Conservation (phyloP, 2,329 filamentous ascomycete species). For the Exophiala sp. region DNA sequence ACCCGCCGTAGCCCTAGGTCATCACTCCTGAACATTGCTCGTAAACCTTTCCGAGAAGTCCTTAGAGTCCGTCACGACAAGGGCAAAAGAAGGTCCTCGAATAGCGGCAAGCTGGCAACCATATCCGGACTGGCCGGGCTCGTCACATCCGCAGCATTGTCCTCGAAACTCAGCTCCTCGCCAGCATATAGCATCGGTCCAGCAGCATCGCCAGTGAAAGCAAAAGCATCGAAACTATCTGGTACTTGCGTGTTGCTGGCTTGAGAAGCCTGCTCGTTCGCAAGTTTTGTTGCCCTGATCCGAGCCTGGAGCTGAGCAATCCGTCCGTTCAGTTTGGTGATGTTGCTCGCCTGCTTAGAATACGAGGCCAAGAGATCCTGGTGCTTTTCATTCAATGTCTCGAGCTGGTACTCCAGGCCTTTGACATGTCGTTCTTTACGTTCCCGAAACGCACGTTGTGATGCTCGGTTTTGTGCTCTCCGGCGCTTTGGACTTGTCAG, state of each 20-base stretch:
- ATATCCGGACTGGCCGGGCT: not conserved
- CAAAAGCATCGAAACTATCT: slow-evolving; percentile 21
- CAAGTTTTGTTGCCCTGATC: slow-evolving; percentile 4
- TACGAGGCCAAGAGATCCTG: slow-evolving; percentile 31
- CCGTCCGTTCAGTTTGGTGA: slow-evolving; percentile 10
- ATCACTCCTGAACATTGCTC: too few relatives aligned
- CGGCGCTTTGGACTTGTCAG: slow-evolving; percentile 62
- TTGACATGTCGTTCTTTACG: slow-evolving; percentile 88
- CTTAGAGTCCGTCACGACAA: not conserved
- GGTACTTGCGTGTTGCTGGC: not conserved
- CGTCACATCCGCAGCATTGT: not conserved
- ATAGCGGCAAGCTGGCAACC: not conserved
- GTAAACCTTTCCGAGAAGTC: too few relatives aligned
- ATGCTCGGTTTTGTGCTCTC: slow-evolving; percentile 89
- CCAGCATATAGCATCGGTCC: slow-evolving; percentile 7
- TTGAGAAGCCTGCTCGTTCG: not conserved
- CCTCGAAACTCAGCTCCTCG: slow-evolving; percentile 4
- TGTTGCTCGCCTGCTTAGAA: slow-evolving; percentile 21
- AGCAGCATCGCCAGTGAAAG: not conserved
- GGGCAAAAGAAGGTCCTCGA: slow-evolving; percentile 3
- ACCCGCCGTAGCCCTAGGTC: too few relatives aligned
- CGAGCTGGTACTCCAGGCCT: slow-evolving; percentile 73
- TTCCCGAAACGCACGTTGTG: slow-evolving; percentile 86
- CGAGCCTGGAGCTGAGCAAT: slow-evolving; percentile 11
- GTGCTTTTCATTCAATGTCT: slow-evolving; percentile 50